phyloP scores from a whole-genome alignment of 345 rosid genomes.

The Draba incana region DNA sequence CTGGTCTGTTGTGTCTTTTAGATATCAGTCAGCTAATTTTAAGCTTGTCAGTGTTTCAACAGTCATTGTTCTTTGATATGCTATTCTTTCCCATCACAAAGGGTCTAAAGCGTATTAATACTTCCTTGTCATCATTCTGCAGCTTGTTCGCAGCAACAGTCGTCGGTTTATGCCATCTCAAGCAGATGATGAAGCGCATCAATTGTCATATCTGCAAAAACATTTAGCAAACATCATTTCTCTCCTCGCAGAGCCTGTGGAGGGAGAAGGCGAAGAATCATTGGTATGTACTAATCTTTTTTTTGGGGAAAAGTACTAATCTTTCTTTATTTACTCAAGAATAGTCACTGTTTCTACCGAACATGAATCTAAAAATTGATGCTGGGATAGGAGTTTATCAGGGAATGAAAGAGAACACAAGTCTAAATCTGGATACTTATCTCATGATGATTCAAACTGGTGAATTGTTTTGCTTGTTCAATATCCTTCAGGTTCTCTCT shows the following conservation, averaged over 20 bases:
- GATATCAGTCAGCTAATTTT: background rate
- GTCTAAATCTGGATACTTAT: conserved; percentile 10
- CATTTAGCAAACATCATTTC: conserved; percentile 85
- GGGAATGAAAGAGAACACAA: conserved; percentile 11
- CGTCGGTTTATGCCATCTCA: conserved; percentile 96
- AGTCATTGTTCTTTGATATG: conserved; percentile 1
- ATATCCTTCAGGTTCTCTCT: conserved; percentile 69
- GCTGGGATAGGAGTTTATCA: background rate
- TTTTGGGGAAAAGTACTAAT: background rate
- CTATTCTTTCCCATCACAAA: background rate
- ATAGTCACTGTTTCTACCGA: background rate
- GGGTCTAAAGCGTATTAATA: background rate
- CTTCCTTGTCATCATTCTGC: conserved; percentile 38
- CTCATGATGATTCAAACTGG: conserved; percentile 10
- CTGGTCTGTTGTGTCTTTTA: conserved; percentile 1
- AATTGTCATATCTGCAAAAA: conserved; percentile 90
- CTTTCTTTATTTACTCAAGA: conserved; percentile 10
- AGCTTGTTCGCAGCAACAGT: conserved; percentile 99
- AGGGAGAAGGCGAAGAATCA: conserved; percentile 87
- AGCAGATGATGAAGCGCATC: conserved; percentile 98
- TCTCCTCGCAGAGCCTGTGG: conserved; percentile 89
- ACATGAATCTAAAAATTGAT: background rate
- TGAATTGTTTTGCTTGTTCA: conserved; percentile 34
- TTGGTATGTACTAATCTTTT: conserved; percentile 57
- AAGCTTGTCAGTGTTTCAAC: conserved; percentile 16